Base-by-base conservation (phyloP, 1,139 yeast species). In the Blastobotrys elegans region DNA sequence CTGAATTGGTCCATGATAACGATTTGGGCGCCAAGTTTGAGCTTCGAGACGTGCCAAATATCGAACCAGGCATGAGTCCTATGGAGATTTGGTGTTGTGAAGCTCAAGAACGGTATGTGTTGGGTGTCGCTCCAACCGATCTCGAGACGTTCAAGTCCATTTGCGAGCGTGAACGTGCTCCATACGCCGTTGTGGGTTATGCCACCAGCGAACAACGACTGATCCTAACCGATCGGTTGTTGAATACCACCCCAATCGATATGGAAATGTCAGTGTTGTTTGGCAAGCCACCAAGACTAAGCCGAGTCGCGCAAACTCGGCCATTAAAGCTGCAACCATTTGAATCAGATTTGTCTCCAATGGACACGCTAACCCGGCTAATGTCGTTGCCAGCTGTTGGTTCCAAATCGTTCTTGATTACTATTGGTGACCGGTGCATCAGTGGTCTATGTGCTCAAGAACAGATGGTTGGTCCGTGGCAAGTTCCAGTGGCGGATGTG, bases 31-130 rank as follows among this genome's bases (percentile, higher is more conserved):
- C 97, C 36, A 76, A 67, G 56, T 92, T 94, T 56, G 97, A 94
- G 66, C 77, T 94, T 54, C 82, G 99, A 70, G 86, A 90, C 50
- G 84, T 94, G 49, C 79, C 95, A 50, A 83, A 90, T 33, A 78
- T 89, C 56, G 99, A 94, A 68, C 96, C 96, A 43, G 96, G 97
- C 50, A 89, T 94, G 97, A 90, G 97, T 8, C 97, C 99, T 47
- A 87, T 92, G 96, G 98, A 94, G 72, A 89, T 94, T 58, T 94
- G 99, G 99, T 94, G 99, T 78, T 90, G 95, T 62, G 99, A 94
- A 70, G 94, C 98, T 4, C 99, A 94, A 71, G 99, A 94, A 69
- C 82, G 99, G 68, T 94, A 90, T 63, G 98, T 94, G 26, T 69
- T 94, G 62, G 98, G 96, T 55, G 95, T 92, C 53, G 78, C 90